Evolutionary conservation across 805 yeast species (phyloP).

Genomic region (baker's yeast (Saccharomyces cerevisiae)): DNA sequence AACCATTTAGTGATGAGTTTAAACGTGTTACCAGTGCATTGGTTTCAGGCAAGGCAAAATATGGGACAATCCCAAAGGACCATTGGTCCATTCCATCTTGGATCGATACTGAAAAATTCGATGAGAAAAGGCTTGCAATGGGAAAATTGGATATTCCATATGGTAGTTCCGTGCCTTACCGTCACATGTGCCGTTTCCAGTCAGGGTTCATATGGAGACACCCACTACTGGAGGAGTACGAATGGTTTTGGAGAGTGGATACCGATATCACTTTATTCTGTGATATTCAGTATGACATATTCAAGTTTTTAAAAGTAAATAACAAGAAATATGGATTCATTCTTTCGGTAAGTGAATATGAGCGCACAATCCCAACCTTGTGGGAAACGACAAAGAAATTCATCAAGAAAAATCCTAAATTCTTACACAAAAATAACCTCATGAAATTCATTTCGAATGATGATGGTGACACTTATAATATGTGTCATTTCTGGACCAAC

Average conservation of each 20-base stretch:
- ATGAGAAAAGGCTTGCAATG: conserved; percentile 39
- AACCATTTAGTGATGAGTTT: conserved; percentile 52
- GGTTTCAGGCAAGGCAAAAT: conserved; percentile 54
- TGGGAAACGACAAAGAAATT: conserved; percentile 50
- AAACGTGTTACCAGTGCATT: conserved; percentile 37
- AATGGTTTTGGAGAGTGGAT: conserved; percentile 72
- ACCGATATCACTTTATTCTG: conserved; percentile 57
- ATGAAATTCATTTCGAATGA: conserved; percentile 58
- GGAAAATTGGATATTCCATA: conserved; percentile 40
- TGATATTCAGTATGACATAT: conserved; percentile 56
- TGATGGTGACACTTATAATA: conserved; percentile 54
- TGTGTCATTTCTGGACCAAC: conserved; percentile 80
- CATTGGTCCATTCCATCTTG: conserved; percentile 68
- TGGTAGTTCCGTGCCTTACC: conserved; percentile 52
- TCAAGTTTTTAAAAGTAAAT: conserved; percentile 46
- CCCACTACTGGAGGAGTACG: conserved; percentile 47
- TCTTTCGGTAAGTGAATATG: conserved; percentile 55
- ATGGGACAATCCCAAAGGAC: conserved; percentile 50
- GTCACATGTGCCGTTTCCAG: conserved; percentile 55
- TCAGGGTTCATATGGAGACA: conserved; percentile 55
- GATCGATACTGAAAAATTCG: conserved; percentile 49
- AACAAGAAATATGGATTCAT: conserved; percentile 61
- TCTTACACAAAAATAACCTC: conserved; percentile 40
- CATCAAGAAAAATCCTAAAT: conserved; percentile 36
- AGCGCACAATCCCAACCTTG: conserved; percentile 50